Conservation (phyloP, 1,139 yeast species). For the Lizanozyma gosingica region DNA sequence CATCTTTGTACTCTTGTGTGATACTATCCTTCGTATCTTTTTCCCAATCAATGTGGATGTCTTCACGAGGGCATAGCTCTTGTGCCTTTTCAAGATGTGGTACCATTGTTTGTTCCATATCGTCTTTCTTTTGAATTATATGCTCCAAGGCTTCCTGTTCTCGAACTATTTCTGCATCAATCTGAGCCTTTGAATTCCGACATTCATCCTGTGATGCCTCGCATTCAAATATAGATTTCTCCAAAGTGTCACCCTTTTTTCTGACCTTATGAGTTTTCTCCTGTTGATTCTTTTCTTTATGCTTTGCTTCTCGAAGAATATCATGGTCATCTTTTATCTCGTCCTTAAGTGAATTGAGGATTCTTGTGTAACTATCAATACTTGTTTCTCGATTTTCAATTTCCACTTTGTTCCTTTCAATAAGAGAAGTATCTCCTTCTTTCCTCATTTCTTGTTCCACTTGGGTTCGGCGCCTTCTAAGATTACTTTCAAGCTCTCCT, state of each 20-base stretch:
- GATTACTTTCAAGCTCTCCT: not conserved
- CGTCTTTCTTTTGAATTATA: not conserved
- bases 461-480: not conserved
- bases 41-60: slow-evolving; percentile 15
- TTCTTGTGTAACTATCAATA: not conserved
- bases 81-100: slow-evolving; percentile 17
- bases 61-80: slow-evolving; percentile 21
- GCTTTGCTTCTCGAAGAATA: not conserved
- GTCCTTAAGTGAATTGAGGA: not conserved
- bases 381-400: not conserved
- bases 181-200: not conserved
- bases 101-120: not conserved
- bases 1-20: slow-evolving; percentile 22
- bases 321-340: not conserved
- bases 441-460: not conserved
- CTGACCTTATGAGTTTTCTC: not conserved
- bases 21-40: slow-evolving; percentile 30
- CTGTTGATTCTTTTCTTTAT: not conserved
- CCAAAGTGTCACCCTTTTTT: not conserved
- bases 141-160: not conserved
- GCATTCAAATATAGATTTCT: not conserved
- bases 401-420: not conserved
- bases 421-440: not conserved
- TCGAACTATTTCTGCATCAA: not conserved
- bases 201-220: not conserved